These are phyloP conservation scores for Austroboletus novae-zelandiae DNA, from an alignment of 1,284 basidiomycete genomes.

Conservation along the genomic window DNA sequence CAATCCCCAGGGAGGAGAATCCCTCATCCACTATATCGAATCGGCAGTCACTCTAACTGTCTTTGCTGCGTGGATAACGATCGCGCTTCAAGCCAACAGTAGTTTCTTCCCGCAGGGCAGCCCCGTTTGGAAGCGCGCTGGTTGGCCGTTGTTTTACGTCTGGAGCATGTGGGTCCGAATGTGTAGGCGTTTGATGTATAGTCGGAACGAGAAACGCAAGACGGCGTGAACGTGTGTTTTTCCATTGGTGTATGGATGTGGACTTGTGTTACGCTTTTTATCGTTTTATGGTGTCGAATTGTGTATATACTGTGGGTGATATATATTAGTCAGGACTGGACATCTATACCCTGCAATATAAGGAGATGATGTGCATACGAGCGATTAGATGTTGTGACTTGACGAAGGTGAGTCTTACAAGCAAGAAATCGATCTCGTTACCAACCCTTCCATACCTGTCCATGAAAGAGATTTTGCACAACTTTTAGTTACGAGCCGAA, in stretches of 20 bases:
- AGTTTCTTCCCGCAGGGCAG: constrained; percentile 17
- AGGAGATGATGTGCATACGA: too few species aligned
- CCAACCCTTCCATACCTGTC: too few species aligned
- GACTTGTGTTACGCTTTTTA: too few species aligned
- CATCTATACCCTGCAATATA: too few species aligned
- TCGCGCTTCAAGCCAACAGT: constrained; percentile 30
- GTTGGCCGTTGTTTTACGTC: constrained; percentile 25
- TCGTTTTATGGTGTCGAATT: too few species aligned
- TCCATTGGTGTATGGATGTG: neutral
- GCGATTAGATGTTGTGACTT: too few species aligned
- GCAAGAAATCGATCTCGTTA: too few species aligned
- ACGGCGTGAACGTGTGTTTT: constrained; percentile 3
- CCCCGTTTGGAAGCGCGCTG: constrained; percentile 17
- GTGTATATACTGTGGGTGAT: too few species aligned
- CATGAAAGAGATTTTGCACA: too few species aligned
- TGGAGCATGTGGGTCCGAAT: neutral
- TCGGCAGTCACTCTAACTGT: constrained; percentile 43
- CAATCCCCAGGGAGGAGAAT: constrained; percentile 27
- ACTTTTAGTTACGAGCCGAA: too few species aligned
- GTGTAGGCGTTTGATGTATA: neutral
- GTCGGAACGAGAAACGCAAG: constrained; percentile 6
- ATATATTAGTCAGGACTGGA: too few species aligned
- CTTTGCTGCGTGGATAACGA: constrained; percentile 43
- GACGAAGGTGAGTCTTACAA: too few species aligned
- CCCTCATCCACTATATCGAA: constrained; percentile 40